These are phyloP conservation scores for Lolium rigidum DNA, from an alignment of 176 grass and related monocot species.

Conservation along the genomic window DNA sequence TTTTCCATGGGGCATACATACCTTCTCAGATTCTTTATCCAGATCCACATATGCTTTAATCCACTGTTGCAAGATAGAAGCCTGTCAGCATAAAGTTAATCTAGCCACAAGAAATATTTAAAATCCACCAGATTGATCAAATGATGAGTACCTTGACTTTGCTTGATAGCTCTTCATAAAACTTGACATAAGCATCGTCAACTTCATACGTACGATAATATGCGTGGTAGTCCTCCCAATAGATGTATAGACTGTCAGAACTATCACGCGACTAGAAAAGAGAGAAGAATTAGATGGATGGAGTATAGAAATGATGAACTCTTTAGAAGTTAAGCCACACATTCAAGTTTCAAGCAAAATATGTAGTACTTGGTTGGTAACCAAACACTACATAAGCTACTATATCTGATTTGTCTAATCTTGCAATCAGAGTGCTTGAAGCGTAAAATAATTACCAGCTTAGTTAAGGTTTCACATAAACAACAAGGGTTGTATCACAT, in stretches of 20 bases:
- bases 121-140: background rate
- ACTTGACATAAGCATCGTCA: background rate
- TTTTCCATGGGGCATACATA: background rate
- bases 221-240: background rate
- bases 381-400: background rate
- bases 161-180: background rate
- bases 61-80: background rate
- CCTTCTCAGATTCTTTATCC: background rate
- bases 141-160: background rate
- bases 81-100: background rate
- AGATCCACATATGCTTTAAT: background rate
- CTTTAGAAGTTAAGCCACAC: background rate
- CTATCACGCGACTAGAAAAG: background rate
- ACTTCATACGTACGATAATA: background rate
- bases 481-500: background rate
- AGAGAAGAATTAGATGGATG: background rate
- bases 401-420: background rate
- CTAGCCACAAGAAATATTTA: background rate
- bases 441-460: background rate
- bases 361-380: background rate
- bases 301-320: background rate
- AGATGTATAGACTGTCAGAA: background rate
- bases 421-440: background rate
- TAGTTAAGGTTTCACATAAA: background rate
- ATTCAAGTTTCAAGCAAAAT: conserved; percentile 11